Conservation (phyloP, 1,139 yeast species). For the Geotrichum restrictum region DNA sequence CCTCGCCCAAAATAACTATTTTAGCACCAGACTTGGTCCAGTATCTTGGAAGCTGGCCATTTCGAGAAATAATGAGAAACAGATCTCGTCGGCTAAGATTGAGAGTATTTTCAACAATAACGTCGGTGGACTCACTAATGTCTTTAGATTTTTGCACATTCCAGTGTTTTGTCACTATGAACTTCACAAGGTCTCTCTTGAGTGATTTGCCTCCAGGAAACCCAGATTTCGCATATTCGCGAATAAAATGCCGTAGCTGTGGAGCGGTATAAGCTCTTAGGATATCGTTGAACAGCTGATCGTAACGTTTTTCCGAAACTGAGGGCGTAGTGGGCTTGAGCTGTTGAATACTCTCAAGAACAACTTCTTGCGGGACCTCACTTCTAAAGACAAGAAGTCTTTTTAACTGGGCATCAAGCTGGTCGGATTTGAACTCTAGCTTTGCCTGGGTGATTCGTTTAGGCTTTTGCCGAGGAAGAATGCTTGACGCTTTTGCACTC, state of each 20-base stretch:
- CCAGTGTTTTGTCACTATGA: conserved; percentile 45
- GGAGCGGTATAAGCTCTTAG: conserved; percentile 34
- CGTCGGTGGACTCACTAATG: conserved; percentile 42
- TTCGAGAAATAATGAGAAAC: conserved; percentile 48
- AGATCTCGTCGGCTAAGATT: conserved; percentile 45
- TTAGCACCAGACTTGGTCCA: conserved; percentile 56
- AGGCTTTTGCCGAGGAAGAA: conserved; percentile 28
- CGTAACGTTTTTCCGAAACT: conserved; percentile 36
- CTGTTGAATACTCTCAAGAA: conserved; percentile 35
- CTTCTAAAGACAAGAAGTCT: conserved; percentile 38
- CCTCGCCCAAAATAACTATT: conserved; percentile 44
- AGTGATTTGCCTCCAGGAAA: conserved; percentile 12
- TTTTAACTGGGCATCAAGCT: conserved; percentile 32
- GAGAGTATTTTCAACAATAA: conserved; percentile 42
- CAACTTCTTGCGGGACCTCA: conserved; percentile 31
- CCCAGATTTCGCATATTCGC: conserved; percentile 18
- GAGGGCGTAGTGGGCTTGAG: conserved; percentile 34
- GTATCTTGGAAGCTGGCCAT: conserved; percentile 47
- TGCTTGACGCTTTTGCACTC: conserved; percentile 30
- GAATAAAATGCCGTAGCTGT: conserved; percentile 36
- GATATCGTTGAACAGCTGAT: conserved; percentile 34
- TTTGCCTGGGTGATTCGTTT: conserved; percentile 14
- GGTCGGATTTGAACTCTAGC: conserved; percentile 23
- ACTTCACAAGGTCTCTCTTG: conserved; percentile 27
- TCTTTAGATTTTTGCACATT: conserved; percentile 36